A percentile compares a stretch with the other conserved stretches of the same genome.
These are phyloP conservation scores for Wallacemonas sp. DNA, from an alignment of 208 protist species.

Conservation along the genomic window DNA sequence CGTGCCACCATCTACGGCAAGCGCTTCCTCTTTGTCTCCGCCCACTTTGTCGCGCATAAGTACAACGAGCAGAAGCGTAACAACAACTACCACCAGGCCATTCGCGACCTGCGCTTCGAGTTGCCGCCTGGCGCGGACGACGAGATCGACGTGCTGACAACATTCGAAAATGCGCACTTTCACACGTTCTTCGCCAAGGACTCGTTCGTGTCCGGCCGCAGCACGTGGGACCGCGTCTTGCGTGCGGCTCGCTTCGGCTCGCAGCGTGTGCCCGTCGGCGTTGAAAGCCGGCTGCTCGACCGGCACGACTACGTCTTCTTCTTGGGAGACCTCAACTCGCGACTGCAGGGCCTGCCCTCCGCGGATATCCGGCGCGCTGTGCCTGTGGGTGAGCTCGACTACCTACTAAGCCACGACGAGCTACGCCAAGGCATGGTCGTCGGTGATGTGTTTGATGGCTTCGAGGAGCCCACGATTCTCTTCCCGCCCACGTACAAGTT, in stretches of 20 bases:
- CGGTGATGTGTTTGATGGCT: conserved; percentile 80
- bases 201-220: conserved; percentile 24
- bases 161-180: conserved; percentile 44
- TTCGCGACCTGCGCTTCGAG: conserved; percentile 70
- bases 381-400: conserved; percentile 34
- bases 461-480: conserved; percentile 84
- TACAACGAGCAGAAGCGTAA: conserved; percentile 73
- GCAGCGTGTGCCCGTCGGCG: conserved; percentile 22
- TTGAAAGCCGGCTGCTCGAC: conserved; percentile 63
- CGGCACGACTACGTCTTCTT: conserved; percentile 93
- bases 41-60: conserved; percentile 93
- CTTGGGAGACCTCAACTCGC: conserved; percentile 94
- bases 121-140: conserved; percentile 61
- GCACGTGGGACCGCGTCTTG: conserved; percentile 50
- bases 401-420: conserved; percentile 79
- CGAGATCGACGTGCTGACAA: conserved; percentile 71
- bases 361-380: conserved; percentile 35
- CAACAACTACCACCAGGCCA: conserved; percentile 71
- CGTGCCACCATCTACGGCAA: conserved; percentile 87
- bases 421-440: conserved; percentile 75
- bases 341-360: conserved; percentile 62
- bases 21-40: conserved; percentile 87
- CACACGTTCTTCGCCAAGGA: conserved; percentile 9
- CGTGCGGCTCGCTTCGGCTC: conserved; percentile 19
- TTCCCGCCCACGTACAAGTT: conserved; percentile 95